Evolutionary conservation across 768 basidiomycete genomes (phyloP).

Genomic region (Amylocystis lapponica): DNA sequence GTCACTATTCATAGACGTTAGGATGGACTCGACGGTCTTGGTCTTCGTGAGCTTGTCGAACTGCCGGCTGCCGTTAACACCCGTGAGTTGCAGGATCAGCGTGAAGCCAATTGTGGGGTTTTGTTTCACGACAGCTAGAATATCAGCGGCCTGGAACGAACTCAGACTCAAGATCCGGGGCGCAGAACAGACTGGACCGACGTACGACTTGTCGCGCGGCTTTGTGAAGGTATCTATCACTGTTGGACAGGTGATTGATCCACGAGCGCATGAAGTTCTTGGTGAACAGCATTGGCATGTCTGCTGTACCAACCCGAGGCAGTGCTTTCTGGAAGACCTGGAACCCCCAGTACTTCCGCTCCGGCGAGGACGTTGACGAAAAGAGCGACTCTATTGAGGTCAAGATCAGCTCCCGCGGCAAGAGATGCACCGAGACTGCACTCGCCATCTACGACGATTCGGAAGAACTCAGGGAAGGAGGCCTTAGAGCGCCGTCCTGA

Average conservation of each 20-base stretch:
- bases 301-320: slow-evolving; percentile 53
- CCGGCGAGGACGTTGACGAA: slow-evolving; percentile 72
- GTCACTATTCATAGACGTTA: slow-evolving; percentile 63
- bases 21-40: slow-evolving; percentile 83
- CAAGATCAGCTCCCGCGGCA: not conserved
- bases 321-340: slow-evolving; percentile 81
- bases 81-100: slow-evolving; percentile 79
- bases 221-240: slow-evolving; percentile 86
- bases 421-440: not conserved
- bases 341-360: slow-evolving; percentile 97
- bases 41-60: slow-evolving; percentile 92
- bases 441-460: slow-evolving; percentile 83
- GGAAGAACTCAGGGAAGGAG: slow-evolving; percentile 88
- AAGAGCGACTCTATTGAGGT: slow-evolving; percentile 74
- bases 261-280: slow-evolving; percentile 94
- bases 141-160: slow-evolving; percentile 68
- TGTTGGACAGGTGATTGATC: slow-evolving; percentile 91
- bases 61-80: slow-evolving; percentile 74
- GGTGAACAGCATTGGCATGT: slow-evolving; percentile 84
- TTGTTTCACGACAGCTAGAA: slow-evolving; percentile 67
- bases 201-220: slow-evolving; percentile 78
- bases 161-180: no score
- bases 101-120: slow-evolving; percentile 81
- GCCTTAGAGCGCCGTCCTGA: slow-evolving; percentile 37
- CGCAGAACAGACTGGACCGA: slow-evolving; percentile 4